Evolutionary conservation across 495 filamentous ascomycete genomes (phyloP).

Genomic region (Talaromyces proteolyticus): DNA sequence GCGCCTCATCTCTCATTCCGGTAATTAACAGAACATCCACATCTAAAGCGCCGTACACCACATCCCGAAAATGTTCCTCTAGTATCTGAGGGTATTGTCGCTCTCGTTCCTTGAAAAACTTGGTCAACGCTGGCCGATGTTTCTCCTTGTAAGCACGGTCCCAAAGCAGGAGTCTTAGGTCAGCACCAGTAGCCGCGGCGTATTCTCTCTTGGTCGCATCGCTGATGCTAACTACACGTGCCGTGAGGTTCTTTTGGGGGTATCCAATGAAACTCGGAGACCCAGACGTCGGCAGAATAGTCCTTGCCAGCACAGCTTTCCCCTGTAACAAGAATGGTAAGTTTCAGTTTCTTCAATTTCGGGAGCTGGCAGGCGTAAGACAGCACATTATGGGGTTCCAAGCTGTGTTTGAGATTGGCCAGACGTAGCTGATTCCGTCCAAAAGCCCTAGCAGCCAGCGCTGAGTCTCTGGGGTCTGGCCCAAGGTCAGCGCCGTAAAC

Average conservation of each 20-base stretch:
- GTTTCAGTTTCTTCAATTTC: constrained; percentile 32
- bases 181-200: constrained; percentile 43
- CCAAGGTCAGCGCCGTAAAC: constrained; percentile 58
- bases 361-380: constrained; percentile 50
- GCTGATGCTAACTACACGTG: constrained; percentile 52
- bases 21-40: constrained; percentile 57
- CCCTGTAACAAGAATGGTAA: constrained; percentile 58
- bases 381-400: constrained; percentile 49
- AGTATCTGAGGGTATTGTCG: constrained; percentile 38
- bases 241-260: constrained; percentile 26
- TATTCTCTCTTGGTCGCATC: constrained; percentile 55
- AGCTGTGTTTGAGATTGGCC: constrained; percentile 42
- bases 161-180: constrained; percentile 39
- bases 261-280: constrained; percentile 27
- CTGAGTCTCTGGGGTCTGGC: constrained; percentile 52
- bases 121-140: constrained; percentile 48
- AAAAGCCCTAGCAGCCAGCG: constrained; percentile 50
- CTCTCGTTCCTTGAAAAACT: constrained; percentile 47
- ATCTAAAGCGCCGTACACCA: constrained; percentile 37
- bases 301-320: constrained; percentile 55
- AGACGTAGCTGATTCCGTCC: constrained; percentile 47
- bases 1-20: constrained; percentile 60
- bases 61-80: constrained; percentile 49
- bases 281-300: constrained; percentile 53
- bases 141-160: constrained; percentile 59